These are phyloP conservation scores for Wickerhamiella nectarea DNA, from an alignment of 805 yeast genomes.

Conservation along the genomic window DNA sequence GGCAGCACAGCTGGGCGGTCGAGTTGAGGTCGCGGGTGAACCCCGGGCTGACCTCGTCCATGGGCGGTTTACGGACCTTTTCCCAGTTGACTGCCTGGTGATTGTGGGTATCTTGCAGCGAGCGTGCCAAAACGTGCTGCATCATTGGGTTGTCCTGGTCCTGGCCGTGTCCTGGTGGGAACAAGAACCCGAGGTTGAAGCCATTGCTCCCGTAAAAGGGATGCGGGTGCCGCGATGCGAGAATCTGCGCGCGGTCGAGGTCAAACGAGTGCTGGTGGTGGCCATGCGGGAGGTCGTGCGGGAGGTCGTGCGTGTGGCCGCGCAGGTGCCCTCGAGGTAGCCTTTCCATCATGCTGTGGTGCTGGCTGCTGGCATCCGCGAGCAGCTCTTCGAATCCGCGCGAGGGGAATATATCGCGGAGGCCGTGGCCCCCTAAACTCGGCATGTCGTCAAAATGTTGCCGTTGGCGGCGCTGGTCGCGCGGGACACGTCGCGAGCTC, in stretches of 20 bases:
- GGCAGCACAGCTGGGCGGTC: conserved; percentile 38
- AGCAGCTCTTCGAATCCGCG: no score
- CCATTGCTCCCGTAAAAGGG: background rate
- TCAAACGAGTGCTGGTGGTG: no score
- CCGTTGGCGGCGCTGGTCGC: background rate
- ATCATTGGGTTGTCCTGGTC: background rate
- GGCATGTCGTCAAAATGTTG: background rate
- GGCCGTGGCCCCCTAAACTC: background rate
- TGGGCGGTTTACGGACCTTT: background rate
- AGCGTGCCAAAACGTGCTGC: conserved; percentile 1
- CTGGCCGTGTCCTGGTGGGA: background rate
- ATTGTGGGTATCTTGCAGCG: conserved; percentile 1
- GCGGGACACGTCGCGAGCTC: background rate
- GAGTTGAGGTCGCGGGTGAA: conserved; percentile 24
- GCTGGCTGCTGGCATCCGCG: no score
- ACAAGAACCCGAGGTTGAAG: background rate
- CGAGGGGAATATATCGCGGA: no score
- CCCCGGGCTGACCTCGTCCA: conserved; percentile 12
- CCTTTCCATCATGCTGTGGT: no score
- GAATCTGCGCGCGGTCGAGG: no score
- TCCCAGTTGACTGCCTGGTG: background rate
- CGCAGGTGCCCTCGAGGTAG: no score
- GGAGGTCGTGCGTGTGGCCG: no score
- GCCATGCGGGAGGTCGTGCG: no score
- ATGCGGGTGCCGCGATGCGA: no score